Base-by-base conservation (phyloP, 1,284 basidiomycete species). In the Cystobasidium slooffiae region DNA sequence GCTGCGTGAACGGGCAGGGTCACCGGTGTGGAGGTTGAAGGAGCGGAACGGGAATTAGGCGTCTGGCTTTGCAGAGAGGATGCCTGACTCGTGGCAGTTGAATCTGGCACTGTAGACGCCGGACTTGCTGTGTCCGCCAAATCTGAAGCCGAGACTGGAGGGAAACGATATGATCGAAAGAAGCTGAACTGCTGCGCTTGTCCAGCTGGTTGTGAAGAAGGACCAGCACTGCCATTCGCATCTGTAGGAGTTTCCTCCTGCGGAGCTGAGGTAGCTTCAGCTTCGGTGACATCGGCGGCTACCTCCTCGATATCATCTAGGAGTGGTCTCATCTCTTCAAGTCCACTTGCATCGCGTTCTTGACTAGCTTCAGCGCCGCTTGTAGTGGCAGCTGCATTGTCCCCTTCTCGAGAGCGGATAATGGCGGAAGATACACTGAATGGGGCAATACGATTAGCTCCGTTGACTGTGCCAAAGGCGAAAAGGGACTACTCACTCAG, bases 151-250 rank as follows among this genome's bases (percentile, higher is more conserved):
- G 56, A n/a, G 9, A 56, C 14, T 8, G 59, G 20, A 6, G 75
- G 62, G 41, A 75, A 75, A 18, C 69, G 75, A 63, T 72, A 75
- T 8, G 69, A 63, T 10, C 75, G 68, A 43, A 75, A 75, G 69
- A 75, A 75, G 47, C 68, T 56, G 63, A 75, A 72, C 10, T 52
- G 39, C 39, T 43, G 56, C 1, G 37, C 14, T 43, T 41, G 53
- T 56, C 10, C 14, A 2, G 53, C n/a, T 3, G 1, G 7, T 65
- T 51, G 63, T 24, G 31, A 31, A 31, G 31, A 31, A 31, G 5
- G 31, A 31, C 31, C 31, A 31, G 31, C 31, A 31, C 31, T 31
- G 31, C 31, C 31, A 31, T 31, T 31, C 31, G 31, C 31, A 31
- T 31, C 5, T 5, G 31, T 31, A 31, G 31, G 31, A 31, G 31